phyloP scores from a whole-genome alignment of 169 alveolate genomes.

The Eimeria acervulina region DNA sequence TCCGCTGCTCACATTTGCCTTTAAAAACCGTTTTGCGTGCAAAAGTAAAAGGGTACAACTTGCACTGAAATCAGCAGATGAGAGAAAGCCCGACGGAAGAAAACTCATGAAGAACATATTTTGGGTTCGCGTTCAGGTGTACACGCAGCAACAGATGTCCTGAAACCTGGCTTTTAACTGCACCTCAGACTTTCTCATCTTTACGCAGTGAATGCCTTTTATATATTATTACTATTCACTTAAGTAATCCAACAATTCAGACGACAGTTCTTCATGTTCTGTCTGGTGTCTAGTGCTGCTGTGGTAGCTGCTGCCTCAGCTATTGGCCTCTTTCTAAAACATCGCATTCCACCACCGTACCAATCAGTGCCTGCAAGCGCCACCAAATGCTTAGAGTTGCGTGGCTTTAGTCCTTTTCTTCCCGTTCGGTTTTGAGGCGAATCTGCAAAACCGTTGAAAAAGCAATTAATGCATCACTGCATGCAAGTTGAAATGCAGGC shows the following conservation, averaged over 20 bases:
- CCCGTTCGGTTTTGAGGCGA: no score
- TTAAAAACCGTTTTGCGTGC: background rate
- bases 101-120: background rate
- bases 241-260: background rate
- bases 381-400: background rate
- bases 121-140: background rate
- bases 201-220: background rate
- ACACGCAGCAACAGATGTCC: slow-evolving; percentile 20
- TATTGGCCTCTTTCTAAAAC: no score
- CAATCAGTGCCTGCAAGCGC: background rate
- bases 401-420: background rate
- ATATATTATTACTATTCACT: no score
- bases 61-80: background rate
- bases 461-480: background rate
- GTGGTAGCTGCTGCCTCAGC: background rate
- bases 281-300: background rate
- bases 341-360: background rate
- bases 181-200: background rate
- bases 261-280: background rate
- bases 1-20: slow-evolving; percentile 3
- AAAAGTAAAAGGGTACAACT: background rate
- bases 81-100: background rate
- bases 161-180: background rate
- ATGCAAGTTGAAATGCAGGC: background rate
- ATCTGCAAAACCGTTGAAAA: background rate